Base-by-base conservation (phyloP, 805 yeast genomes). In the Maudiozyma serrabonitensis region DNA sequence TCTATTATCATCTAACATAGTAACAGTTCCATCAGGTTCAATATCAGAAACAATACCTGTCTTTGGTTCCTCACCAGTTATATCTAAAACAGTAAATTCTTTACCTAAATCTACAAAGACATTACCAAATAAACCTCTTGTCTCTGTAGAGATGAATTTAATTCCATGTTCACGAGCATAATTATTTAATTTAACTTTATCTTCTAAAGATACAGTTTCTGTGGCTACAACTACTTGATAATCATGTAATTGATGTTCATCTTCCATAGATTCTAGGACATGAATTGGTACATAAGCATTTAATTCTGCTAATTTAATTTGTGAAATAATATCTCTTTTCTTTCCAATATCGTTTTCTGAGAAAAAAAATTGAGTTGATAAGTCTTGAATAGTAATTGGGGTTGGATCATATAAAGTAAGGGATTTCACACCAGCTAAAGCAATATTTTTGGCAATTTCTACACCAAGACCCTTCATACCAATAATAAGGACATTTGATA, bases 401-500 rank as follows among this genome's bases (percentile, higher is more conserved):
- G 72, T 73, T 12, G 95, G 95, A 63, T 93, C 99, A 65, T 83
- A 87, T 32, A 93, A 68, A 7, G 95, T 74, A 58, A 93, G 72
- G 8, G 95, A 83, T 71, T 93, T 93, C 59, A 93, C 99, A 61
- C 99, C 99, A 2, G 99, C 99, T 38, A 93, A 75, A 0, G 96
- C 95, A 49, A 93, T 88, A 68, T 93, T 93, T 70, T 93, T 93
- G 23, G 99, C 97, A 50, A 93, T 88, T 70, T 93, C 99, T 41
- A 87, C 78, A 61, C 99, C 99, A 45, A 93, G 73, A 45, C 99
- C 99, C 63, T 81, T 83, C 50, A 91, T 72, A 3, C 99, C 99
- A 54, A 90, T 79, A 45, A 93, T 75, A 46, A 93, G 77, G n/a
- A 93, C 96, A 59, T 86, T 88, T 25, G 98, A 89, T 56, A 79